Percentiles rank a stretch among this genome's conserved stretches.
Conservation (phyloP, 1,139 yeast species). For the Starmera stellimalicola region DNA sequence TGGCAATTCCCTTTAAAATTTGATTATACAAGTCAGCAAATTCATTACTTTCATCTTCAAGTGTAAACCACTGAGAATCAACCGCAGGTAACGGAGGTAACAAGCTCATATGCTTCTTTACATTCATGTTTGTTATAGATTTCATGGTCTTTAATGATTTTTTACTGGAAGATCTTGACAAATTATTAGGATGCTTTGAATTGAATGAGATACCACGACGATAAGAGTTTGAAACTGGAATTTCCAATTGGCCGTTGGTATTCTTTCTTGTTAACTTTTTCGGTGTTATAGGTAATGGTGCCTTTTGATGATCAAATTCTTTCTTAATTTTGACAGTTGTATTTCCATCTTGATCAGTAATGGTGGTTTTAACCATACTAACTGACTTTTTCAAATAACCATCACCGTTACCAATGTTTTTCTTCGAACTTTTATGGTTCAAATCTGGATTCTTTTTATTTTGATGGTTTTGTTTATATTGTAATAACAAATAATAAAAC, state of each 20-base stretch:
- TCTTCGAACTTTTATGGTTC: conserved; percentile 10
- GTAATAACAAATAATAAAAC: conserved; percentile 73
- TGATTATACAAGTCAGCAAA: conserved; percentile 25
- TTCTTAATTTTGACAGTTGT: conserved; percentile 21
- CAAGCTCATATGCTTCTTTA: conserved; percentile 15
- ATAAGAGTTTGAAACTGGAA: conserved; percentile 26
- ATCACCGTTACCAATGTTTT: conserved; percentile 17
- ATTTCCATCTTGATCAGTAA: conserved; percentile 28
- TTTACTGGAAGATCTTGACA: conserved; percentile 19
- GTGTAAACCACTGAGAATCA: conserved; percentile 16
- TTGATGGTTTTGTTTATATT: conserved; percentile 73
- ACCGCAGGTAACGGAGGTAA: conserved; percentile 18
- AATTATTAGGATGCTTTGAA: conserved; percentile 9
- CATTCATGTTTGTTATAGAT: conserved; percentile 1
- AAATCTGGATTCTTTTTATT: conserved; percentile 14
- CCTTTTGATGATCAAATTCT: conserved; percentile 2
- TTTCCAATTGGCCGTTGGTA: conserved; percentile 20
- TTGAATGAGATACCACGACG: conserved; percentile 29
- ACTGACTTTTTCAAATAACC: conserved; percentile 33
- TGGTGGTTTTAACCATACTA: conserved; percentile 38
- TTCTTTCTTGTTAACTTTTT: conserved; percentile 12
- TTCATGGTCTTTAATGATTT: conserved; percentile 7
- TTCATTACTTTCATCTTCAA: conserved; percentile 11
- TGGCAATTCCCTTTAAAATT: conserved; percentile 19
- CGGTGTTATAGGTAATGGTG: conserved; percentile 10